phyloP scores from a whole-genome alignment of 768 basidiomycete species.

The button mushroom (Agaricus bisporus) region DNA sequence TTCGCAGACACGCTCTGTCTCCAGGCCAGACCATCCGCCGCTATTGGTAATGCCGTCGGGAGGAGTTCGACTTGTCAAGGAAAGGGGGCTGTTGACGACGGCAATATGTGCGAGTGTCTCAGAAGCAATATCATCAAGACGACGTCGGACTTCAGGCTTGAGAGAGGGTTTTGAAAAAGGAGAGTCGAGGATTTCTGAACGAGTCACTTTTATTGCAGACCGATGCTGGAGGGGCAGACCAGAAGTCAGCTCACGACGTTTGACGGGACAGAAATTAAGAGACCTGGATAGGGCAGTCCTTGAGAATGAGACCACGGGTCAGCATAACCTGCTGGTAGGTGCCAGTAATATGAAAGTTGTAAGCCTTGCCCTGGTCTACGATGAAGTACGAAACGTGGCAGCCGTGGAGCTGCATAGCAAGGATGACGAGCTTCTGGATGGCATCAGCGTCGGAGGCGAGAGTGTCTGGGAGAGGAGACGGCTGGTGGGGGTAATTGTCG shows the following conservation, averaged over 20 bases:
- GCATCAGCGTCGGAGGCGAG: constrained; percentile 58
- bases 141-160: constrained; percentile 75
- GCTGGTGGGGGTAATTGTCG: constrained; percentile 36
- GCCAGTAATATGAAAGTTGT: constrained; percentile 90
- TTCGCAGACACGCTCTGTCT: constrained; percentile 92
- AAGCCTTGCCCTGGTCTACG: constrained; percentile 64
- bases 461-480: constrained; percentile 29
- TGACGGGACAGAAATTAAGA: neutral
- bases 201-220: constrained; percentile 81
- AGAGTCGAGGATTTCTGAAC: constrained; percentile 89
- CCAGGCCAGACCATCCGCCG: constrained; percentile 84
- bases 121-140: constrained; percentile 90
- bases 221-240: constrained; percentile 50
- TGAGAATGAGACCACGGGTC: constrained; percentile 81
- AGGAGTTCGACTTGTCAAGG: constrained; percentile 68
- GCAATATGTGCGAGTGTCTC: constrained; percentile 92
- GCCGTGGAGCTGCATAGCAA: constrained; percentile 75
- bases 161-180: constrained; percentile 72
- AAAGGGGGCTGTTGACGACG: constrained; percentile 81
- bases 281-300: constrained; percentile 86
- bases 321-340: constrained; percentile 91
- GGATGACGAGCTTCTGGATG: constrained; percentile 71
- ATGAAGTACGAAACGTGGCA: constrained; percentile 79
- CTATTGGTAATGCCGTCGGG: constrained; percentile 72
- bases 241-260: constrained; percentile 14